Base-by-base conservation (phyloP, 768 basidiomycete species). In the Pulveroboletus sp. region DNA sequence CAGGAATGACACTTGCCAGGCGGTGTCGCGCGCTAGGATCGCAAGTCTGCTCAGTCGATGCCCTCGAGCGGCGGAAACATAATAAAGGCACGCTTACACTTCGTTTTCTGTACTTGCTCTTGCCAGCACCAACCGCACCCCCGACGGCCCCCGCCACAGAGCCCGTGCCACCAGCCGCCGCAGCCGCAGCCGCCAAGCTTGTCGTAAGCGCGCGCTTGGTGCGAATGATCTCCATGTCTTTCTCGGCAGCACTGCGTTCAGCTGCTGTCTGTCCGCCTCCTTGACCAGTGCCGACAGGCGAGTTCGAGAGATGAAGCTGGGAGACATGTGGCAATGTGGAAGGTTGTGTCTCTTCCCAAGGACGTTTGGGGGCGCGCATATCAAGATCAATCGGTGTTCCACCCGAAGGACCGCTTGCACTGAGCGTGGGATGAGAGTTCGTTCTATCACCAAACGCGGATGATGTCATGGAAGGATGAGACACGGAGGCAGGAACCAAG, bases 1-100 rank as follows among this genome's bases (percentile, higher is more conserved):
- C 89, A 91, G 30, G 89, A 89, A 68, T 90, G 86, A 60, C 89
- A 91, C 63, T 90, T 89, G 9, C 88, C 88, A 5, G 89, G 89
- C 15, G 89, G 89, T 33, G 85, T 88, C 39, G 89, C 86, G 57
- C 89, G 82, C 89, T 91, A 70, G 26, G 62, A 62, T 69, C 66
- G 64, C 55, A 57, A 57, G 43, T 52, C 43, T 45, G 57, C 43
- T 59, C 44, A 68, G 55, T 52, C 6, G 47, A 49, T 47, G 54
- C 21, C 46, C 38, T 35, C 37, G 31, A 5, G 38, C n/a, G 30
- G 44, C 5, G 15, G 27, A 54, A 40, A 41, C 21, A 35, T 33
- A 49, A 21, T 21, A 46, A 27, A 56, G 53, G 33, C 31, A 47
- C 32, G 75, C 87, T 79, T 69, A 91, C 89, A 71, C 89, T 90